Percentiles rank a stretch among this genome's conserved stretches.
phyloP scores from a whole-genome alignment of 306 rosid species.

The Cyclanthera cordifolia region DNA sequence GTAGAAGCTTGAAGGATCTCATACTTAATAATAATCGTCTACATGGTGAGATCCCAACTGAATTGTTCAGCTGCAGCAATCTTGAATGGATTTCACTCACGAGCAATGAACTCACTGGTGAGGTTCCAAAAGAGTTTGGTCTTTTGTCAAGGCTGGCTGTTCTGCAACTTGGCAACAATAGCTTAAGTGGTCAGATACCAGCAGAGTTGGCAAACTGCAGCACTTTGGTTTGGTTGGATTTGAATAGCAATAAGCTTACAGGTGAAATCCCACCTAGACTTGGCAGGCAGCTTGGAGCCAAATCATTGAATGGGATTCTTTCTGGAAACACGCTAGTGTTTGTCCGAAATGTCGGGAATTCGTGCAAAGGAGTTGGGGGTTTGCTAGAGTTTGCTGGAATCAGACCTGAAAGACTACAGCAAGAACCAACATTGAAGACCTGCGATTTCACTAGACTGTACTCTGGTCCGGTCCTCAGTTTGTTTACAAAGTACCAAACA shows the following conservation, averaged over 20 bases:
- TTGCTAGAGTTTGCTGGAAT: constrained; percentile 82
- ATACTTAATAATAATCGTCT: constrained; percentile 70
- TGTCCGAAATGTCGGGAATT: constrained; percentile 80
- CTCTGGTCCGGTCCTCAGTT: constrained; percentile 79
- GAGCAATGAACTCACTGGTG: constrained; percentile 63
- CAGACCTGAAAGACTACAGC: constrained; percentile 70
- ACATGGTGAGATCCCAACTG: constrained; percentile 59
- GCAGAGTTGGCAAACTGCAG: constrained; percentile 65
- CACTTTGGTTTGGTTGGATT: constrained; percentile 95
- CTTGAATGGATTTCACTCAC: constrained; percentile 95
- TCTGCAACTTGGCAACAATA: constrained; percentile 87
- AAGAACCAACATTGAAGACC: constrained; percentile 67
- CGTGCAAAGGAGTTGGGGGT: constrained; percentile 94
- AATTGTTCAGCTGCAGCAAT: constrained; percentile 67
- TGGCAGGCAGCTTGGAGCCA: constrained; percentile 82
- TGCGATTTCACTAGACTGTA: constrained; percentile 83
- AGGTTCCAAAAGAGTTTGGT: constrained; percentile 63
- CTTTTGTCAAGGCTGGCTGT: constrained; percentile 71
- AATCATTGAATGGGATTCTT: constrained; percentile 67
- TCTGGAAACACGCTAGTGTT: constrained; percentile 84
- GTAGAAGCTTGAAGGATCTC: constrained; percentile 76
- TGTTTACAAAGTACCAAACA: constrained; percentile 82
- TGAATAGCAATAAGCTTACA: constrained; percentile 89
- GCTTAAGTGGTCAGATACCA: constrained; percentile 78
- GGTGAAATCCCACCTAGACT: constrained; percentile 91